Evolutionary conservation across 345 rosid species (phyloP).

Genomic region (Rhodamnia rubescens): DNA sequence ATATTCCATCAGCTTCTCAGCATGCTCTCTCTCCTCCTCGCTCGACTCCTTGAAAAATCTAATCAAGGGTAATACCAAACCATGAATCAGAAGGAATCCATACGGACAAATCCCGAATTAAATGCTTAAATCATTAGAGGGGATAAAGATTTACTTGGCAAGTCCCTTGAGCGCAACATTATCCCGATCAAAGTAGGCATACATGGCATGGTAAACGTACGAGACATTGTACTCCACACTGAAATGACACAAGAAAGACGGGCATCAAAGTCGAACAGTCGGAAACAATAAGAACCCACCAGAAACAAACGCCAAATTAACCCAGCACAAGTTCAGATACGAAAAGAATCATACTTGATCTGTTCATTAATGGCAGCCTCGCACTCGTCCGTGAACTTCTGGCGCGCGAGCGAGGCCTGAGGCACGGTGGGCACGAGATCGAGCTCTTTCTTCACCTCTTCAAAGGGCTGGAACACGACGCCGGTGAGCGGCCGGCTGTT

Average conservation of each 20-base stretch:
- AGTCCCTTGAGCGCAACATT: slow-evolving; percentile 64
- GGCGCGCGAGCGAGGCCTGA: slow-evolving; percentile 72
- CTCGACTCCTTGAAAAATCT: slow-evolving; percentile 82
- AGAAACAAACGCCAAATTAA: background rate
- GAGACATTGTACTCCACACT: slow-evolving; percentile 82
- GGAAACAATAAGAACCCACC: background rate
- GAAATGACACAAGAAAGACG: background rate
- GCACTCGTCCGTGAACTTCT: slow-evolving; percentile 49
- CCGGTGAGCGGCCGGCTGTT: slow-evolving; percentile 35
- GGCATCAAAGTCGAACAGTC: background rate
- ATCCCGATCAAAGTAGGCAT: slow-evolving; percentile 78
- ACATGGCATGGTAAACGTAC: slow-evolving; percentile 67
- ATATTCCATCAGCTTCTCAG: slow-evolving; percentile 70
- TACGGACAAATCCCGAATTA: background rate
- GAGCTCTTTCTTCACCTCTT: slow-evolving; percentile 91
- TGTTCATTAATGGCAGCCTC: slow-evolving; percentile 86
- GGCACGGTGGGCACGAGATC: slow-evolving; percentile 68
- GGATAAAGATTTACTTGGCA: slow-evolving; percentile 32
- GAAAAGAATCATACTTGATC: slow-evolving; percentile 49
- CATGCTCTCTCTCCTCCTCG: slow-evolving; percentile 73
- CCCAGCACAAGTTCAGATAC: too few species aligned
- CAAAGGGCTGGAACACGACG: slow-evolving; percentile 78
- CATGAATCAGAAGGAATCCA: background rate
- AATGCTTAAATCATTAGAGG: background rate
- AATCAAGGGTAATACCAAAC: background rate